Evolutionary conservation across 2,329 filamentous ascomycete species (phyloP).

Genomic region (Claviceps spartinae): DNA sequence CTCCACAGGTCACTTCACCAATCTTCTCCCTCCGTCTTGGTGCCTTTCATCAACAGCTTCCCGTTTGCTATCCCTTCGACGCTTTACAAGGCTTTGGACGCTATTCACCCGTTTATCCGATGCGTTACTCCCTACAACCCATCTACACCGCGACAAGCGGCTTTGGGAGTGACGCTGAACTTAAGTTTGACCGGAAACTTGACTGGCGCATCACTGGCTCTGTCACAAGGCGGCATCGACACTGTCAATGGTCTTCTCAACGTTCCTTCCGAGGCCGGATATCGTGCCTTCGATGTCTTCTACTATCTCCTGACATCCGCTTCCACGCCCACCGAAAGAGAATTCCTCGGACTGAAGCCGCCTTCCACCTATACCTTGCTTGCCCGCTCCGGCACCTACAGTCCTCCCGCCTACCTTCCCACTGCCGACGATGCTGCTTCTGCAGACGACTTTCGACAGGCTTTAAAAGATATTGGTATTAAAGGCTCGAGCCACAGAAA

Average conservation of each 20-base stretch:
- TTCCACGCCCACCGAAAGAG: conserved; percentile 75
- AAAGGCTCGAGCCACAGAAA: conserved; percentile 73
- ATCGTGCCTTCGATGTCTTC: conserved; percentile 92
- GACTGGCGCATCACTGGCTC: conserved; percentile 57
- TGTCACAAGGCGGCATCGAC: conserved; percentile 82
- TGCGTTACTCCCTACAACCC: conserved; percentile 83
- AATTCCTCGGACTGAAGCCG: conserved; percentile 70
- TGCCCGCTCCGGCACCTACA: conserved; percentile 71
- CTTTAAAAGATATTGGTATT: conserved; percentile 84
- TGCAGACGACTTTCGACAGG: conserved; percentile 81
- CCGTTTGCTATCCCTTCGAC: conserved; percentile 65
- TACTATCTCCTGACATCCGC: conserved; percentile 92
- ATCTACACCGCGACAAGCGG: conserved; percentile 66
- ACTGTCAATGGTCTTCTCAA: conserved; percentile 66
- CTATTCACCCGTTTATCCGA: conserved; percentile 72
- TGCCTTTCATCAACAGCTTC: conserved; percentile 67
- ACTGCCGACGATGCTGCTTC: conserved; percentile 86
- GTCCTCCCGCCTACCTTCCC: conserved; percentile 75
- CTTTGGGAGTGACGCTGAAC: conserved; percentile 68
- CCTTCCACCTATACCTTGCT: conserved; percentile 68
- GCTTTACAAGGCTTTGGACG: conserved; percentile 66
- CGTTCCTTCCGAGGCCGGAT: conserved; percentile 65
- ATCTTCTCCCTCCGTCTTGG: conserved; percentile 72
- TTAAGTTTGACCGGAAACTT: conserved; percentile 71
- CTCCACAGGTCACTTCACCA: conserved; percentile 64